Evolutionary conservation across 805 yeast genomes (phyloP).

Genomic region (Metschnikowia drakensbergensis): DNA sequence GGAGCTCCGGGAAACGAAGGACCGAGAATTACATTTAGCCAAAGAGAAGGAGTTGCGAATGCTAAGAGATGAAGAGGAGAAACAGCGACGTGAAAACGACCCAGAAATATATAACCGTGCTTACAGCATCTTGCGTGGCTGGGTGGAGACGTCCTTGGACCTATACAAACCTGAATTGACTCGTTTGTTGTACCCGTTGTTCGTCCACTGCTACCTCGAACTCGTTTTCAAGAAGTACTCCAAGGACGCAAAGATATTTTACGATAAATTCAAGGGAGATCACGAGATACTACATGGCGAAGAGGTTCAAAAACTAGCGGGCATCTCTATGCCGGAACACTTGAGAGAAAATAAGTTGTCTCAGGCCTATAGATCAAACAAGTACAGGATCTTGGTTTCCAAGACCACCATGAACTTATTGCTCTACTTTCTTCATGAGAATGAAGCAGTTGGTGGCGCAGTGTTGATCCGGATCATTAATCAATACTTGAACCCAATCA

Average conservation of each 20-base stretch:
- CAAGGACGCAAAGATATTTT: conserved; percentile 66
- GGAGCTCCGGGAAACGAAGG: conserved; percentile 38
- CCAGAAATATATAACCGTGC: conserved; percentile 78
- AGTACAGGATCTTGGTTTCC: conserved; percentile 72
- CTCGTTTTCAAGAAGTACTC: conserved; percentile 62
- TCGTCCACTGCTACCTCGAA: conserved; percentile 82
- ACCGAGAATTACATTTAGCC: conserved; percentile 33
- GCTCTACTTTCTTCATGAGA: conserved; percentile 83
- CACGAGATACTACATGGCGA: conserved; percentile 72
- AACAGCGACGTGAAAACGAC: conserved; percentile 45
- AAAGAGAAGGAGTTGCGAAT: conserved; percentile 40
- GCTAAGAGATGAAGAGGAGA: conserved; percentile 41
- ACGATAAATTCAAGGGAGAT: conserved; percentile 68
- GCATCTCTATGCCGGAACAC: conserved; percentile 77
- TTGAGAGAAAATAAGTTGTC: conserved; percentile 80
- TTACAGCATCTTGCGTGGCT: conserved; percentile 71
- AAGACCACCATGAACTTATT: conserved; percentile 81
- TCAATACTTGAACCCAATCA: conserved; percentile 64
- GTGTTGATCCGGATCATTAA: conserved; percentile 81
- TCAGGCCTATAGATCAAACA: conserved; percentile 64
- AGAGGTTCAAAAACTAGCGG: conserved; percentile 68
- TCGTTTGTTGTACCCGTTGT: conserved; percentile 85
- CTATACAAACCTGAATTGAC: conserved; percentile 85
- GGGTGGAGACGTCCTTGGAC: conserved; percentile 91
- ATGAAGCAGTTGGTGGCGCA: conserved; percentile 89